Evolutionary conservation across 441 rosid genomes (phyloP), one percentile per base, ranked within the genome.

Genomic region (Gossypium lobatum): DNA sequence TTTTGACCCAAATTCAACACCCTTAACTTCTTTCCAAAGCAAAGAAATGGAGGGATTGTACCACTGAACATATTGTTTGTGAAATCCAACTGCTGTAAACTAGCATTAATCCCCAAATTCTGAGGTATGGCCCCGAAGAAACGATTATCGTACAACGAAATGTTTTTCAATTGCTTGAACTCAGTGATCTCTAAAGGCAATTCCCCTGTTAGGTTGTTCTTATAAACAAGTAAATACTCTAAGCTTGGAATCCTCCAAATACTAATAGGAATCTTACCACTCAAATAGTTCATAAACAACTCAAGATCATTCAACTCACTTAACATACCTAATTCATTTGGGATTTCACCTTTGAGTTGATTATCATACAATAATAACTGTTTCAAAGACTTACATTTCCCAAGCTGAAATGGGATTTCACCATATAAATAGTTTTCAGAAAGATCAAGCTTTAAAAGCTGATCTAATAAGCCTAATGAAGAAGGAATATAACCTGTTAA

Each of bases 191-290:
- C 90, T 10, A 42, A 25, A 17, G 97, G 97, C 64, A 93, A 77
- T 79, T 84, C 84, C 46, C 96, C 97, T 0, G 85, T 81, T 76
- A 93, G 90, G 55, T 66, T 82, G 83, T 93, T 93, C 57, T 76
- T 72, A 64, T 91, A 86, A 64, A 91, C 67, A 2, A 78, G 64
- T 16, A 93, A 54, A 63, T 73, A 58, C 79, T 77, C 69, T 13
- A 93, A 89, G 75, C 77, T 86, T 2, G 81, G 82, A 76, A 90
- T 89, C 83, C 79, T 90, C 94, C 97, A 93, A 58, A 91, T 78
- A 58, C 80, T 59, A 57, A 79, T 71, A 9, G 96, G 98, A 78
- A 93, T 80, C 80, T 87, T 85, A 66, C 97, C 97, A 2, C 77
- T 83, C 75, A 93, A 83, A 18, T 26, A 69, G 75, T 91, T 91